Evolutionary conservation across 129 eudicot genomes (phyloP).

Genomic region (Flaveria trinervia): DNA sequence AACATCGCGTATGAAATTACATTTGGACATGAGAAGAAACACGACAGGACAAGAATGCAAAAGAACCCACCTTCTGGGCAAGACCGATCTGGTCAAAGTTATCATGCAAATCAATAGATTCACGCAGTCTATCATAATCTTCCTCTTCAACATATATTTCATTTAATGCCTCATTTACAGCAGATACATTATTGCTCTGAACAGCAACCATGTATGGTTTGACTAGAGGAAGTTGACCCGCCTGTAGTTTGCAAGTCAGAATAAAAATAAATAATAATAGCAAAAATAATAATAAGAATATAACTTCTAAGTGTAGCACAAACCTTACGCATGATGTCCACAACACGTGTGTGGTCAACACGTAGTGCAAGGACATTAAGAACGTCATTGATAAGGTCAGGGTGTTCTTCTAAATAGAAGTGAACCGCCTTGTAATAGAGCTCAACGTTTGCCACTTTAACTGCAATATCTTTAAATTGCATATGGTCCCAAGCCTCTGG

Average conservation of each 20-base stretch:
- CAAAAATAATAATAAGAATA: not conserved
- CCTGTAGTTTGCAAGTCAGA: constrained; percentile 52
- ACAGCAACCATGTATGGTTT: constrained; percentile 99
- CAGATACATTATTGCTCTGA: constrained; percentile 96
- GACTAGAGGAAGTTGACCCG: constrained; percentile 90
- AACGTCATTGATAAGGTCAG: constrained; percentile 94
- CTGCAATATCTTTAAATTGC: constrained; percentile 96
- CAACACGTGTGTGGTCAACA: constrained; percentile 97
- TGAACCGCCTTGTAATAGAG: constrained; percentile 96
- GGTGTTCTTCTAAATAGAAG: constrained; percentile 97
- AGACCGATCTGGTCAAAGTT: constrained; percentile 98
- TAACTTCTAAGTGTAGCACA: not conserved
- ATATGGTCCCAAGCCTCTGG: constrained; percentile 99
- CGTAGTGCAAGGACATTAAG: constrained; percentile 99
- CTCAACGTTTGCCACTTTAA: constrained; percentile 96
- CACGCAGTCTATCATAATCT: constrained; percentile 95
- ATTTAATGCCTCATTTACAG: constrained; percentile 96
- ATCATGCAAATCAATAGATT: constrained; percentile 95
- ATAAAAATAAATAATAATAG: not conserved
- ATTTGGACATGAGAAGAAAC: not conserved
- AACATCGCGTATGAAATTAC: not conserved
- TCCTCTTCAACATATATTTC: constrained; percentile 98
- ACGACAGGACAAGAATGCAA: not conserved
- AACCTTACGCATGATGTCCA: constrained; percentile 99
- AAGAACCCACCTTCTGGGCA: constrained; percentile 84